Evolutionary conservation across 2,329 filamentous ascomycete species (phyloP).

Genomic region (Fusarium continuum): DNA sequence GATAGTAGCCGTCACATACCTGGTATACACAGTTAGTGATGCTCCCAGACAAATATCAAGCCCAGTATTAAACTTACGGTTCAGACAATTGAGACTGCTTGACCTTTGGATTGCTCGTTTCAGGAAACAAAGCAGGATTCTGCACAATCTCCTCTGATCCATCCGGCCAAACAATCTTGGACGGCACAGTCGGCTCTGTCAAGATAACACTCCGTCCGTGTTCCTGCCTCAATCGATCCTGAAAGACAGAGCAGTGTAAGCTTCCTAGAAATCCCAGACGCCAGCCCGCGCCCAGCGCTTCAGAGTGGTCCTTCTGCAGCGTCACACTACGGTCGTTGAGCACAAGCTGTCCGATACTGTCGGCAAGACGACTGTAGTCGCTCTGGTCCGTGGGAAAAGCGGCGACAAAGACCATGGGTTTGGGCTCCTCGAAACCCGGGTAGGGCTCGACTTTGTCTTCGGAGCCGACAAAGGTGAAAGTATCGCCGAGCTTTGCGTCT

Average conservation of each 20-base stretch:
- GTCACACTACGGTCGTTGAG: slow-evolving; percentile 96
- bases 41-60: too few relatives aligned
- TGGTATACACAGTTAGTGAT: slow-evolving; percentile 22
- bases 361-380: slow-evolving; percentile 86
- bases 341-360: slow-evolving; percentile 92
- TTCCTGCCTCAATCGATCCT: slow-evolving; percentile 92
- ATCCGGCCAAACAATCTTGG: slow-evolving; percentile 81
- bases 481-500: slow-evolving; percentile 96
- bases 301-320: slow-evolving; percentile 91
- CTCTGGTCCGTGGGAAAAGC: slow-evolving; percentile 93
- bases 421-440: slow-evolving; percentile 95
- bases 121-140: slow-evolving; percentile 89
- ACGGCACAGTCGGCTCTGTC: slow-evolving; percentile 93
- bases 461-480: slow-evolving; percentile 83
- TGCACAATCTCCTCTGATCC: slow-evolving; percentile 82
- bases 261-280: slow-evolving; percentile 95
- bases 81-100: slow-evolving; percentile 59
- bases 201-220: slow-evolving; percentile 96
- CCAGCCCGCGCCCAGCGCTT: slow-evolving; percentile 93
- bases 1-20: slow-evolving; percentile 81
- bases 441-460: slow-evolving; percentile 81
- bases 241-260: slow-evolving; percentile 97
- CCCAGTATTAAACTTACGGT: slow-evolving; percentile 53
- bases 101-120: slow-evolving; percentile 61
- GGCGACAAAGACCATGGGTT: slow-evolving; percentile 98